These are phyloP conservation scores for Aegilops tauschii DNA, from an alignment of 176 grass and related monocot species.

Conservation along the genomic window DNA sequence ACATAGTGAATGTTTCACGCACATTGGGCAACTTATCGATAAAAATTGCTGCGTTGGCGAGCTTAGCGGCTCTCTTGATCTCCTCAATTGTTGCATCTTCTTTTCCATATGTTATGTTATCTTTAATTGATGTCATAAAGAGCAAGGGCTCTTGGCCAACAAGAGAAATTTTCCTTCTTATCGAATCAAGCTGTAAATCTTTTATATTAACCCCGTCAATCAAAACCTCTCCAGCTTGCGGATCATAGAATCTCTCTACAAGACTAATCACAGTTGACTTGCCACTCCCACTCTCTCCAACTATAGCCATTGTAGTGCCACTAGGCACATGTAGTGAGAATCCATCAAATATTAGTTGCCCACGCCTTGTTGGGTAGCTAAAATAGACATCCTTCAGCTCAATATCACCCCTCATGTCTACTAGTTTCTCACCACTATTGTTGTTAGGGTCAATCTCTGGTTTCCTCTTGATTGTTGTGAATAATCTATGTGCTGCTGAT, in stretches of 20 bases:
- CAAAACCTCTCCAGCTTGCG: slow-evolving; percentile 68
- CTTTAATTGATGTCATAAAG: slow-evolving; percentile 77
- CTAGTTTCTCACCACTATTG: slow-evolving; percentile 38
- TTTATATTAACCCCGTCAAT: slow-evolving; percentile 78
- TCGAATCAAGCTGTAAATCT: slow-evolving; percentile 51
- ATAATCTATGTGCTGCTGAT: slow-evolving; percentile 68
- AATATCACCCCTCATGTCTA: slow-evolving; percentile 64
- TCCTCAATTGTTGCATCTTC: slow-evolving; percentile 73
- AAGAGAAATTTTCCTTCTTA: slow-evolving; percentile 70
- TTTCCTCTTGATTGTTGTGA: slow-evolving; percentile 63
- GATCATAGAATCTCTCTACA: slow-evolving; percentile 80
- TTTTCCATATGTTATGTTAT: slow-evolving; percentile 88
- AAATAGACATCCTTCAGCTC: slow-evolving; percentile 77
- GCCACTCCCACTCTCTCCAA: slow-evolving; percentile 87
- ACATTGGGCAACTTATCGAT: slow-evolving; percentile 81
- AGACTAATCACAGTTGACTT: slow-evolving; percentile 82
- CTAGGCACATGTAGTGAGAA: slow-evolving; percentile 62
- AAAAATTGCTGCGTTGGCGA: slow-evolving; percentile 80
- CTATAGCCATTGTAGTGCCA: slow-evolving; percentile 77
- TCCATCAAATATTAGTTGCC: slow-evolving; percentile 71
- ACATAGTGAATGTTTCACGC: not conserved
- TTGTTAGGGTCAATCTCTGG: slow-evolving; percentile 64
- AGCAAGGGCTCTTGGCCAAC: slow-evolving; percentile 90
- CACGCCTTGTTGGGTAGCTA: slow-evolving; percentile 74
- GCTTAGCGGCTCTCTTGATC: slow-evolving; percentile 56